A percentile compares a stretch with the other conserved stretches of the same genome.
Conservation (phyloP, 129 eudicot species). For the Cynara cardunculus region DNA sequence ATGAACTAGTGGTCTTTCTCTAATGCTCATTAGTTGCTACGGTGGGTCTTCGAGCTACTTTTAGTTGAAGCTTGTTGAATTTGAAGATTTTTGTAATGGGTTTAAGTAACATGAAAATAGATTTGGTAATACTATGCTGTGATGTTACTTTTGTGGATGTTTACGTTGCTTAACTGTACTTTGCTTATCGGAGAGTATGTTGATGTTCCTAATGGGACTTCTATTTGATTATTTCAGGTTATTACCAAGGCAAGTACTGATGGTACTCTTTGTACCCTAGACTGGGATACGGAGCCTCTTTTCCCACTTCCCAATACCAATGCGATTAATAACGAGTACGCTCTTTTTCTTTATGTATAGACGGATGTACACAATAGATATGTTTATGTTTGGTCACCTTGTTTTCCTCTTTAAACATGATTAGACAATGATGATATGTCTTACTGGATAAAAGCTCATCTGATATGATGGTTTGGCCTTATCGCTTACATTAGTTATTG, state of each 20-base stretch:
- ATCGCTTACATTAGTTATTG: not conserved
- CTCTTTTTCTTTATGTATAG: not conserved
- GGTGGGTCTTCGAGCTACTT: not conserved
- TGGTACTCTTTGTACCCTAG: slow-evolving; percentile 72
- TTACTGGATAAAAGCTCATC: not conserved
- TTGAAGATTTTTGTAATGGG: not conserved
- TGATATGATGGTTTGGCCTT: not conserved
- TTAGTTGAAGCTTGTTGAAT: not conserved
- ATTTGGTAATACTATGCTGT: not conserved
- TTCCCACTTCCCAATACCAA: slow-evolving; percentile 61
- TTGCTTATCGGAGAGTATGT: not conserved
- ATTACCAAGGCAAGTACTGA: slow-evolving; percentile 89
- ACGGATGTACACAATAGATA: not conserved
- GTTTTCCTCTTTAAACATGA: not conserved
- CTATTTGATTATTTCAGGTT: slow-evolving; percentile 36
- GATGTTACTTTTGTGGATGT: not conserved
- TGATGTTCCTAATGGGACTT: slow-evolving; percentile 3
- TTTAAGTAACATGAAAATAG: not conserved
- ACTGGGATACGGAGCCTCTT: slow-evolving; percentile 97
- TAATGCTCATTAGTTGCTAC: too few relatives aligned
- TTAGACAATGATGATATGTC: not conserved
- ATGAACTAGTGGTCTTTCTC: too few relatives aligned
- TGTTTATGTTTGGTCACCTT: not conserved
- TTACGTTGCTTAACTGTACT: slow-evolving; percentile 4
- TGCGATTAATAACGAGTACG: slow-evolving; percentile 48